Evolutionary conservation across 148 eudicot genomes (phyloP), one percentile per base, ranked within the genome.

Genomic region (Chenopodium quinoa): DNA sequence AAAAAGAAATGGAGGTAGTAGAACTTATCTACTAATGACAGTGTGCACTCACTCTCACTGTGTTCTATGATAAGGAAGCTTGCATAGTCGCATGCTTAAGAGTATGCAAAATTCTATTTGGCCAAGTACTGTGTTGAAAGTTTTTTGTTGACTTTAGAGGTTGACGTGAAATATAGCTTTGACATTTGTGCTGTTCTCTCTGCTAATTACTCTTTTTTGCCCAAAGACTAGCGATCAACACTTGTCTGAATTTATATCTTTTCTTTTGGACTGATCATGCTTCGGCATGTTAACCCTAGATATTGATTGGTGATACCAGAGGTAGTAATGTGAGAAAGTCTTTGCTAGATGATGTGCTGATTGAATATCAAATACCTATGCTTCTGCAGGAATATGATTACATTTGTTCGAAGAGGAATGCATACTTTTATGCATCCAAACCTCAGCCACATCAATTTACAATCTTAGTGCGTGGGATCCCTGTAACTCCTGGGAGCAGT

Each of bases 381-480:
- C 17, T 75, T 74, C 71, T 82, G 82, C 88, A 88, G 90, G 90
- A 88, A 77, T 88, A 86, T 84, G 82, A 82, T 58, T 88, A 86
- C 76, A 78, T 88, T n/a, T 82, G 85, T 74, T 71, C 78, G 1
- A 88, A 84, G 84, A 86, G 90, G 88, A 56, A 75, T 82, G 85
- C 77, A 78, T 88, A 84, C 50, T 88, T 88, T 76, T 76, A 75
- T 78, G 76, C 90, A 69, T 86, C 88, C 52, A 84, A 82, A 74
- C 90, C 90, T 77, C 87, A 77, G 76, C 88, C 85, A 23, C 87
- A 86, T 82, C 90, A 88, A 58, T 88, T 86, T 78, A 84, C 90
- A 74, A 34, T 88, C 70, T 82, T 88, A 79, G 88, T 86, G 54
- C 88, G 88, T 52, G 87, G 90, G 50, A 84, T 88, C 34, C 90